phyloP scores from a whole-genome alignment of 73 alveolate genomes.

The Paramecium biaurelia region DNA sequence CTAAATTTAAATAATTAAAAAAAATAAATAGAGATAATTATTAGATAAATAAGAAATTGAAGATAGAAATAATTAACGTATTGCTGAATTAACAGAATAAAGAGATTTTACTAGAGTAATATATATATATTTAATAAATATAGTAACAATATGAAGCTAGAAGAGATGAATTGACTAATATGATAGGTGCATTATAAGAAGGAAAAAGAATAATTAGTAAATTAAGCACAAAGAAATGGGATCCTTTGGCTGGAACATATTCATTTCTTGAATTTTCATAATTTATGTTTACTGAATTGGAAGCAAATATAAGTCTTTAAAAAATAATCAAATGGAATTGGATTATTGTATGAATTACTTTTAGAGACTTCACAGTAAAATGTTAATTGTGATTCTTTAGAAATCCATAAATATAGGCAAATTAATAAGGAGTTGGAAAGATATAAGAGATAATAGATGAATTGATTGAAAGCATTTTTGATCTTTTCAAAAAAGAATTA shows the following conservation, averaged over 20 bases:
- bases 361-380: too few species aligned
- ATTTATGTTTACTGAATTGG: background rate
- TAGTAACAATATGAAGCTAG: background rate
- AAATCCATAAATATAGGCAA: too few species aligned
- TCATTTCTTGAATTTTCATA: slow-evolving; percentile 1
- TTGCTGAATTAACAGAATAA: background rate
- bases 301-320: too few species aligned
- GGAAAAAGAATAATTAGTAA: background rate
- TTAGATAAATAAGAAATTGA: slow-evolving; percentile 17
- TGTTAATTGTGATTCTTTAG: too few species aligned
- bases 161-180: slow-evolving; percentile 2
- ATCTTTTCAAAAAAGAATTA: too few species aligned
- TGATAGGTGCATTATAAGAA: slow-evolving; percentile 31
- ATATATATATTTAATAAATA: background rate
- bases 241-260: slow-evolving; percentile 24
- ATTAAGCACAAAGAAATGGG: slow-evolving; percentile 2
- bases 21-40: background rate
- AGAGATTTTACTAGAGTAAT: background rate
- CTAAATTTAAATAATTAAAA: too few species aligned
- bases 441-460: too few species aligned
- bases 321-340: too few species aligned
- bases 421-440: too few species aligned
- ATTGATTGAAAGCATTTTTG: too few species aligned
- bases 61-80: background rate
- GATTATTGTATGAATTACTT: too few species aligned